Evolutionary conservation across 2,329 filamentous ascomycete species (phyloP).

Genomic region (Cladosporium sp.): DNA sequence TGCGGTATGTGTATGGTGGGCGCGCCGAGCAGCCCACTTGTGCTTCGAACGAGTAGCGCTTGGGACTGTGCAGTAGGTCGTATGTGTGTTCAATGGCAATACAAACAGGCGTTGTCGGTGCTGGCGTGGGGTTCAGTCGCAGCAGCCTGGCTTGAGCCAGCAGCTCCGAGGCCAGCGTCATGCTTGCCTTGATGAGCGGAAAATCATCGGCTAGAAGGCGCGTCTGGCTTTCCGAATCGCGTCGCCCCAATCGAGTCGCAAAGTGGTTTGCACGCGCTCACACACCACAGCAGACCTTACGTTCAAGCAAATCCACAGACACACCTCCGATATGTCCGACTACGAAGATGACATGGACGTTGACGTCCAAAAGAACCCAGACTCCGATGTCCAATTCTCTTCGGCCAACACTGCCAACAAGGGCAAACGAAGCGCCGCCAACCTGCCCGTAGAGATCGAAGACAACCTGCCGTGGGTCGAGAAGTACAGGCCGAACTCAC

Average conservation of each 20-base stretch:
- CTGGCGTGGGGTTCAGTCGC: not conserved
- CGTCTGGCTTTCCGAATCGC: not conserved
- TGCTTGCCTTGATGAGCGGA: not conserved
- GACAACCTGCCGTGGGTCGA: slow-evolving; percentile 97
- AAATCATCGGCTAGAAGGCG: too few species aligned
- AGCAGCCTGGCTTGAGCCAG: not conserved
- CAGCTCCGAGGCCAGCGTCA: not conserved
- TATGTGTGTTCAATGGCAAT: not conserved
- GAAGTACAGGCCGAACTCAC: slow-evolving; percentile 85
- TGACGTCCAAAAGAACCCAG: slow-evolving; percentile 57
- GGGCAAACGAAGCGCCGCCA: slow-evolving; percentile 87
- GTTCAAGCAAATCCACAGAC: not conserved
- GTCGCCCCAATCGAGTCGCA: not conserved
- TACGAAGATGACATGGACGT: slow-evolving; percentile 58
- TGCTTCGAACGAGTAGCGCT: not conserved
- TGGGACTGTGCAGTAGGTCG: not conserved
- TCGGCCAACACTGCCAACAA: slow-evolving; percentile 66
- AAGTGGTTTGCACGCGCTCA: too few species aligned
- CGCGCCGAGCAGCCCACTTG: too few species aligned
- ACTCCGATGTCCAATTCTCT: slow-evolving; percentile 59
- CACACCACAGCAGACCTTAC: too few species aligned
- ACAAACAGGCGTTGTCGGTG: not conserved
- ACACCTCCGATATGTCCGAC: slow-evolving; percentile 46
- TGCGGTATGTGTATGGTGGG: slow-evolving; percentile 2
- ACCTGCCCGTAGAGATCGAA: slow-evolving; percentile 88